A percentile compares a stretch with the other conserved stretches of the same genome.
phyloP scores from a whole-genome alignment of 768 basidiomycete genomes.

The Leccinum subgranulosum region DNA sequence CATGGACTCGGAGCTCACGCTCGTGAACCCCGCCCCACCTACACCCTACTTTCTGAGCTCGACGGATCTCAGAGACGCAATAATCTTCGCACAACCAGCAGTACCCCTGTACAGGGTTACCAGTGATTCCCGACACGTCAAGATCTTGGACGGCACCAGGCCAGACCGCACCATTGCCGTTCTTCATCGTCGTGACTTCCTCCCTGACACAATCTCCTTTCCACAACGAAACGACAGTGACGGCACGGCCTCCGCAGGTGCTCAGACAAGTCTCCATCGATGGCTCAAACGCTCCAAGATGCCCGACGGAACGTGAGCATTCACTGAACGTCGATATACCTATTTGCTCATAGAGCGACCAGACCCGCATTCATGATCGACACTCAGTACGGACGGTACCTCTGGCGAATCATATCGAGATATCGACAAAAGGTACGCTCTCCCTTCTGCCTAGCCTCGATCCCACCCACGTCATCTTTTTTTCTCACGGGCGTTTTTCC shows the following conservation, averaged over 20 bases:
- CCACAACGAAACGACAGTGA: conserved; percentile 8
- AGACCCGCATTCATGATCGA: conserved; percentile 22
- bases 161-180: conserved; percentile 18
- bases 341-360: background rate
- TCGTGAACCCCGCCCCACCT: conserved; percentile 24
- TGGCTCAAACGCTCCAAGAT: conserved; percentile 28
- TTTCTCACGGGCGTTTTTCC: background rate
- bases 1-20: conserved; percentile 30
- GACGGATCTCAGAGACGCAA: conserved; percentile 13
- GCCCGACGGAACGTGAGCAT: conserved; percentile 23
- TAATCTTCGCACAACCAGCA: conserved; percentile 17
- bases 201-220: conserved; percentile 28
- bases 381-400: conserved; percentile 22
- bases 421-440: conserved; percentile 21
- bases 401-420: conserved; percentile 27
- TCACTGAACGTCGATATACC: background rate
- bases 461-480: background rate
- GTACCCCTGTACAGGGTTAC: conserved; percentile 26
- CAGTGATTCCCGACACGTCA: conserved; percentile 17
- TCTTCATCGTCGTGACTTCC: conserved; percentile 25
- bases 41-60: conserved; percentile 28
- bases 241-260: background rate
- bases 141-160: conserved; percentile 10
- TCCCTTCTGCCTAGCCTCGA: background rate
- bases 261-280: conserved; percentile 19